phyloP scores from a whole-genome alignment of 208 protist genomes.

The Leishmania braziliensis region DNA sequence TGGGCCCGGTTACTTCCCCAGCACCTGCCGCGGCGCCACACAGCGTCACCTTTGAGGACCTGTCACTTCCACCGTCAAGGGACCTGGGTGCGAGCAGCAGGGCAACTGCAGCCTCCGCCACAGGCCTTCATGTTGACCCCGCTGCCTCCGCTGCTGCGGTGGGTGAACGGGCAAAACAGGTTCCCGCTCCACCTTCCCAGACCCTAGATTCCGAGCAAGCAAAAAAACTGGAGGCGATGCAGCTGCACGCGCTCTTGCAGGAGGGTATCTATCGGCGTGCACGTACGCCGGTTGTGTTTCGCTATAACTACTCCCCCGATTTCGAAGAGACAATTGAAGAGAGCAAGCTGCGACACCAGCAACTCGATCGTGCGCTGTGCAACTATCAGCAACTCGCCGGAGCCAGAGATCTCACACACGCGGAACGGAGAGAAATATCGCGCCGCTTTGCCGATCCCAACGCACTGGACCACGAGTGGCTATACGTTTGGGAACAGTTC shows the following conservation, averaged over 20 bases:
- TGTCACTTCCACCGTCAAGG: neutral
- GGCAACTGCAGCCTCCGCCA: neutral
- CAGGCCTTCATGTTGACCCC: neutral
- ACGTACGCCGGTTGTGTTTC: slow-evolving; percentile 39
- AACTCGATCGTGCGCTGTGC: slow-evolving; percentile 19
- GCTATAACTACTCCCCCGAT: slow-evolving; percentile 31
- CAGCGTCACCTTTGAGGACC: neutral
- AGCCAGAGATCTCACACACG: slow-evolving; percentile 7
- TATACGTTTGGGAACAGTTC: slow-evolving; percentile 64
- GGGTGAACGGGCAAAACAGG: neutral
- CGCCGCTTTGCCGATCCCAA: slow-evolving; percentile 27
- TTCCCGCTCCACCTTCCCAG: neutral
- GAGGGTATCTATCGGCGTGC: slow-evolving; percentile 22
- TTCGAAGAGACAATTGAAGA: slow-evolving; percentile 28
- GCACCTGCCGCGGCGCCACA: neutral
- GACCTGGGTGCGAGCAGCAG: neutral
- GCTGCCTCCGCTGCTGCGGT: neutral
- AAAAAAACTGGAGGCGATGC: slow-evolving; percentile 21
- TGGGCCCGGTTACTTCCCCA: slow-evolving; percentile 17
- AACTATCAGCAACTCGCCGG: slow-evolving; percentile 10
- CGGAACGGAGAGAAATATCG: slow-evolving; percentile 14
- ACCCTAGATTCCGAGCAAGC: neutral
- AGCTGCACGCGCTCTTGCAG: slow-evolving; percentile 33
- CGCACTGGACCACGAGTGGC: slow-evolving; percentile 40
- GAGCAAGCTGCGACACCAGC: slow-evolving; percentile 20